phyloP scores from a whole-genome alignment of 2,329 filamentous ascomycete genomes.

The Cladophialophora psammophila region DNA sequence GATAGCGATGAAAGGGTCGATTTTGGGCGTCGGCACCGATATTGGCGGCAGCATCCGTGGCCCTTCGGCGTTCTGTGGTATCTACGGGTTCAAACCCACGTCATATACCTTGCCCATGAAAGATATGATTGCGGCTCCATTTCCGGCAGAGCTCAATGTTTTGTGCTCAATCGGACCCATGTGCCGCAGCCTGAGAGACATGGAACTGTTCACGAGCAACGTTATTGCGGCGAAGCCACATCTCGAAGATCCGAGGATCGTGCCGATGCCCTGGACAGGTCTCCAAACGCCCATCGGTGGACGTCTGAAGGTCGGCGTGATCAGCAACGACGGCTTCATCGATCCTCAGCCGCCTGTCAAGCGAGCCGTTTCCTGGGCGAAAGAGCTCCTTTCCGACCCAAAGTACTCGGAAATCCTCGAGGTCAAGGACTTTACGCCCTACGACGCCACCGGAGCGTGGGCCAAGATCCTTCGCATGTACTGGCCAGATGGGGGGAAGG shows the following conservation, averaged over 20 bases:
- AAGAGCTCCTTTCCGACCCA: slow-evolving; percentile 43
- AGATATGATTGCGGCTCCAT: slow-evolving; percentile 19
- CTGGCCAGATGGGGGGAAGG: slow-evolving; percentile 26
- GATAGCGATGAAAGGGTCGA: slow-evolving; percentile 59
- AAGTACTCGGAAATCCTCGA: slow-evolving; percentile 49
- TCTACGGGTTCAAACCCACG: slow-evolving; percentile 53
- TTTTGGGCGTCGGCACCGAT: slow-evolving; percentile 63
- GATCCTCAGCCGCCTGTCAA: slow-evolving; percentile 70
- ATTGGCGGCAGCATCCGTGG: slow-evolving; percentile 55
- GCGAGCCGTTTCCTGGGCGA: slow-evolving; percentile 54
- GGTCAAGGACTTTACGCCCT: slow-evolving; percentile 52
- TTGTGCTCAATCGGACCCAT: slow-evolving; percentile 28
- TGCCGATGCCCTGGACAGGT: slow-evolving; percentile 58
- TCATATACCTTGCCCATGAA: slow-evolving; percentile 49
- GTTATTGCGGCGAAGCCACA: slow-evolving; percentile 58
- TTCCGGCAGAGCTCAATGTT: slow-evolving; percentile 31
- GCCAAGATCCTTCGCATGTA: slow-evolving; percentile 24
- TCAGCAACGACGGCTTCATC: slow-evolving; percentile 71
- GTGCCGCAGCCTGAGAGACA: slow-evolving; percentile 54
- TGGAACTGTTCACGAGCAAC: slow-evolving; percentile 53
- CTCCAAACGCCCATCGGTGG: slow-evolving; percentile 28
- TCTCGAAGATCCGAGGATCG: slow-evolving; percentile 60
- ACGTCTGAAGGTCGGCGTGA: slow-evolving; percentile 63
- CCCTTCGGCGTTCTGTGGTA: slow-evolving; percentile 51
- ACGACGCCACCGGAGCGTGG: slow-evolving; percentile 27